Evolutionary conservation across 345 rosid species (phyloP), one percentile per base, ranked within the genome.

Genomic region (Boechera retrofracta): DNA sequence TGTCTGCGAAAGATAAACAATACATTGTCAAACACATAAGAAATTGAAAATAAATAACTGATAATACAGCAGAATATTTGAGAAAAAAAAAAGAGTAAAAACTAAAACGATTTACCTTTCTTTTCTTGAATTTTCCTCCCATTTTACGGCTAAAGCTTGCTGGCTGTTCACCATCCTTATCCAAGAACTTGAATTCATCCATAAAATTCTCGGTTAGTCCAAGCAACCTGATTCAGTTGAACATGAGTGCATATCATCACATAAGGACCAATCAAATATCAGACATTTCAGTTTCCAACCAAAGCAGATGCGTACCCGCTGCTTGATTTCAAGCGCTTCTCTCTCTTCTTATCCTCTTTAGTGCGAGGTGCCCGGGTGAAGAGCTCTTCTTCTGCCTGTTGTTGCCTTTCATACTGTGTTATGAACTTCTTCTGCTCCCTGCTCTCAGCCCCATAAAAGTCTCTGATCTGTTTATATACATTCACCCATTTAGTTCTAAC

Each of bases 321-420:
- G 83, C 90, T 79, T 62, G 97, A 87, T 82, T 91, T 79, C 71
- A 91, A 81, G 80, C 84, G 87, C 79, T 91, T 95, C 75, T 84
- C 88, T 83, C 71, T 79, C 83, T 78, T 86, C 77, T 87, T 95
- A 80, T 95, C 96, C 78, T 69, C 68, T 85, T 81, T 92, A 2
- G 96, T 83, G 59, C 91, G 71, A 62, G 96, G 89, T 75, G 88
- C 96, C 24, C 96, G 87, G 35, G 77, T 79, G 74, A 95, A 92
- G 73, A 83, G 88, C 12, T 91, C 97, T 84, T 95, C 99, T 79
- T 95, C 97, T 72, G 68, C 85, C 56, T 58, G 48, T 16, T 87
- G 89, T 66, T 91, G 96, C 61, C 83, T 84, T 79, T 89, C 94
- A 84, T 76, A 79, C 62, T 86, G 85, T 69, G 85, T 87, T 42